These are phyloP conservation scores for Bombardia bombarda DNA, from an alignment of 495 filamentous ascomycete genomes.

Conservation along the genomic window DNA sequence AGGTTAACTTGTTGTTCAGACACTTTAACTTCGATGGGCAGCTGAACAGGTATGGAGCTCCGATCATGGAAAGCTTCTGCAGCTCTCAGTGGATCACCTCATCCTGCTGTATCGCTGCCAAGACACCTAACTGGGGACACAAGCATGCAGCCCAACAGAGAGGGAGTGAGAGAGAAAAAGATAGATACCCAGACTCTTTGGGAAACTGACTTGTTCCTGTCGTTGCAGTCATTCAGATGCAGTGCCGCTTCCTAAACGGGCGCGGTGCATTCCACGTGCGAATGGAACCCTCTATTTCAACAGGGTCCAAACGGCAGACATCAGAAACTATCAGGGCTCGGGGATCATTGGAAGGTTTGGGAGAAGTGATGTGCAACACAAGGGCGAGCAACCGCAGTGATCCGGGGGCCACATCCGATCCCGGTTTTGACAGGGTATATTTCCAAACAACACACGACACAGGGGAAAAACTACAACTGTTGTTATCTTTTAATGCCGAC, in stretches of 20 bases:
- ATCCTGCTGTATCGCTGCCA: background rate
- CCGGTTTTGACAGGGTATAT: conserved; percentile 1
- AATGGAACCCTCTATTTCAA: too few species aligned
- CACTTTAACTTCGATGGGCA: background rate
- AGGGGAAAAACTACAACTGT: background rate
- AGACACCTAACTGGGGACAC: too few species aligned
- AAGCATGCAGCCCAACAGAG: too few species aligned
- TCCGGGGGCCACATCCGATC: conserved; percentile 1
- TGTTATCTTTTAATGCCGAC: conserved; percentile 72
- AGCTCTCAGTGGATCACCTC: background rate
- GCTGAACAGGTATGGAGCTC: background rate
- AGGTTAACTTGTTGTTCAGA: too few species aligned
- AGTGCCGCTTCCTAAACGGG: too few species aligned
- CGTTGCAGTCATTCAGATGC: too few species aligned
- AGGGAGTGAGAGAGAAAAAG: too few species aligned
- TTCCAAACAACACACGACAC: background rate
- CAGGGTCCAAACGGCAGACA: too few species aligned
- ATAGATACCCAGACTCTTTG: too few species aligned
- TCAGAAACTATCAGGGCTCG: background rate
- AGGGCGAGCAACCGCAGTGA: background rate
- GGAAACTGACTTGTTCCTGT: too few species aligned
- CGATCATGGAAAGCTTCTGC: background rate
- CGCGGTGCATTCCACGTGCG: too few species aligned
- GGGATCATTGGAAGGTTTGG: background rate
- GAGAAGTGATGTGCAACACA: background rate